Conservation (phyloP, 1,284 basidiomycete genomes). For the Marasmius tenuissimus region DNA sequence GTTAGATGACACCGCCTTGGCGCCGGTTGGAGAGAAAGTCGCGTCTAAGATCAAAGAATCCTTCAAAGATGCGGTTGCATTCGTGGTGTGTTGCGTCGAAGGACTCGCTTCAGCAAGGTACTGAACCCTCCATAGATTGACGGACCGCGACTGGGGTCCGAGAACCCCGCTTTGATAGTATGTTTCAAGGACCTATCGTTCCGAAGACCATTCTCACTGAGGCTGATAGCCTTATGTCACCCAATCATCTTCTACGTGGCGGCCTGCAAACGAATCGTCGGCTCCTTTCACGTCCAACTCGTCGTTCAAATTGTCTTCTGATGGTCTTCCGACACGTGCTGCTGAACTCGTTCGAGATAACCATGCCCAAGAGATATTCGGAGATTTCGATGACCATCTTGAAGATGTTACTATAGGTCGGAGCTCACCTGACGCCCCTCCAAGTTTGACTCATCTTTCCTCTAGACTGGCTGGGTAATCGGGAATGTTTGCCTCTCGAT, state of each 20-base stretch:
- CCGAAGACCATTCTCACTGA: neutral
- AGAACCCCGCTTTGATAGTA: constrained; percentile 9
- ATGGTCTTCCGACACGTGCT: constrained; percentile 44
- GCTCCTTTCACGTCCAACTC: constrained; percentile 46
- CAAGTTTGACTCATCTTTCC: neutral
- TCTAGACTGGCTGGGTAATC: constrained; percentile 61
- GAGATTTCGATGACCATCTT: constrained; percentile 78
- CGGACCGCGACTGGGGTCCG: constrained; percentile 33
- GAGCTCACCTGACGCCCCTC: neutral
- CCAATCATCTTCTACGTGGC: constrained; percentile 43
- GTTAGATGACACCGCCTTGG: constrained; percentile 55
- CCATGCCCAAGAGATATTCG: constrained; percentile 53
- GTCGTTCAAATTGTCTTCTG: constrained; percentile 42
- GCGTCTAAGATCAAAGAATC: constrained; percentile 48
- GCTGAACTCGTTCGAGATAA: constrained; percentile 47
- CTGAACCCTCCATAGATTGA: constrained; percentile 44
- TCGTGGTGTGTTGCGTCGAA: constrained; percentile 49
- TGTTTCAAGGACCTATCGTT: neutral
- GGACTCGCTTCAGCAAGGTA: constrained; percentile 5
- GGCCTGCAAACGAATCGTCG: constrained; percentile 33
- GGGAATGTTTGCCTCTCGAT: constrained; percentile 39
- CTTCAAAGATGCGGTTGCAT: constrained; percentile 59
- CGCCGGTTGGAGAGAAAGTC: constrained; percentile 64
- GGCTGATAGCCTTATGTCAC: constrained; percentile 46
- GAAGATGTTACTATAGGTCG: constrained; percentile 66